These are phyloP conservation scores for Pseudonitzschia pungens DNA, from an alignment of 108 stramenopile species.

Conservation along the genomic window DNA sequence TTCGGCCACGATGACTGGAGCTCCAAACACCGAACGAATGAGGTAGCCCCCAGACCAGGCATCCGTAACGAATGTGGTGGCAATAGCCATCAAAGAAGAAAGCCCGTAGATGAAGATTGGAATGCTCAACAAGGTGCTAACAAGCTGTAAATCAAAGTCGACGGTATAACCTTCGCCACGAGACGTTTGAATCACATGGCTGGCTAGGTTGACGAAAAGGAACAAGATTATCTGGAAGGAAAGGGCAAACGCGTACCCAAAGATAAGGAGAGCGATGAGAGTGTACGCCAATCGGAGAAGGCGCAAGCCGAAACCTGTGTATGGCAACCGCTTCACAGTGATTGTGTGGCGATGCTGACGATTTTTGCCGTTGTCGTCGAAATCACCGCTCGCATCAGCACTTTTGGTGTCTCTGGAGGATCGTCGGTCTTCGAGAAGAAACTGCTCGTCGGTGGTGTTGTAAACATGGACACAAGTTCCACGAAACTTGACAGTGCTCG, in stretches of 20 bases:
- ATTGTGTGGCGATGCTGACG: conserved; percentile 20
- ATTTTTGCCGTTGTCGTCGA: neutral
- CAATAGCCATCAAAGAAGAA: conserved; percentile 57
- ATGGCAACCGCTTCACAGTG: conserved; percentile 49
- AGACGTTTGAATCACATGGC: conserved; percentile 24
- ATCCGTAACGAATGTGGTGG: conserved; percentile 54
- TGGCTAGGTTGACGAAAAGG: conserved; percentile 52
- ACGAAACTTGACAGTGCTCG: conserved; percentile 50
- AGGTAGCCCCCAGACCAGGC: conserved; percentile 45
- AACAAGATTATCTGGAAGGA: conserved; percentile 63
- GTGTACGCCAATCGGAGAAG: conserved; percentile 51
- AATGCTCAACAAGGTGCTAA: conserved; percentile 9
- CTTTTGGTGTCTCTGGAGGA: neutral
- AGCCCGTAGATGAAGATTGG: conserved; percentile 54
- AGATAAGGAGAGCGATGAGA: conserved; percentile 49
- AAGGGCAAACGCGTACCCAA: conserved; percentile 65
- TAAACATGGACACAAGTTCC: conserved; percentile 42
- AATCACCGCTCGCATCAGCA: neutral
- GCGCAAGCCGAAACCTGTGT: conserved; percentile 28
- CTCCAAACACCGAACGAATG: conserved; percentile 36
- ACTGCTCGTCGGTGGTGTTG: conserved; percentile 46
- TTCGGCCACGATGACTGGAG: conserved; percentile 22
- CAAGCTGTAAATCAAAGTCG: neutral
- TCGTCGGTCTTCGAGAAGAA: conserved; percentile 46
- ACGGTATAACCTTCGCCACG: neutral